phyloP scores from a whole-genome alignment of 2,329 filamentous ascomycete species.

The Paraphoma chrysanthemicola region DNA sequence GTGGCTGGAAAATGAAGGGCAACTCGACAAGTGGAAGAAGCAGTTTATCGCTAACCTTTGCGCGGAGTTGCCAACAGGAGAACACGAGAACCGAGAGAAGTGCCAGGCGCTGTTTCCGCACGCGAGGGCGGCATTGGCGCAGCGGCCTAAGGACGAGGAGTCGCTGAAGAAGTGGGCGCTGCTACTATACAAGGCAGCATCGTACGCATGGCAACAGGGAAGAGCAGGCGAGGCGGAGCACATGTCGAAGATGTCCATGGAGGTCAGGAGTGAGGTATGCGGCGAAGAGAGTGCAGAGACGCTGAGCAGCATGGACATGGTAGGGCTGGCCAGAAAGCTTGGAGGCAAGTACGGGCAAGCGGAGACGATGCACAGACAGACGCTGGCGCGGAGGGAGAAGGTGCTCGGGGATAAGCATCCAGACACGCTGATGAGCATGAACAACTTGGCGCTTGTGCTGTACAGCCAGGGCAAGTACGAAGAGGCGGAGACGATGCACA shows the following conservation, averaged over 20 bases:
- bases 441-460: too few species aligned
- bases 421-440: neutral
- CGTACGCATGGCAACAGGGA: neutral
- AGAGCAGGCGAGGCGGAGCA: neutral
- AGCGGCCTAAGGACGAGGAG: neutral
- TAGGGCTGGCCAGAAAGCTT: neutral
- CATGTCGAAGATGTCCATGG: neutral
- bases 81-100: conserved; percentile 12
- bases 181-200: neutral
- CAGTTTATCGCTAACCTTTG: conserved; percentile 11
- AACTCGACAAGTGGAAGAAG: conserved; percentile 10
- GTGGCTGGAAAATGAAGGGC: conserved; percentile 8
- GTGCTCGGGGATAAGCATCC: neutral
- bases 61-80: conserved; percentile 10
- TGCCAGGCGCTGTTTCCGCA: conserved; percentile 5
- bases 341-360: neutral
- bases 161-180: neutral
- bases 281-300: neutral
- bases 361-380: neutral
- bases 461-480: too few species aligned
- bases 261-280: neutral
- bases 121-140: neutral
- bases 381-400: neutral
- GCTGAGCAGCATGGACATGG: neutral
- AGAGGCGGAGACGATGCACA: too few species aligned